Evolutionary conservation across 495 filamentous ascomycete genomes (phyloP).

Genomic region (Wilcoxina mikolae): DNA sequence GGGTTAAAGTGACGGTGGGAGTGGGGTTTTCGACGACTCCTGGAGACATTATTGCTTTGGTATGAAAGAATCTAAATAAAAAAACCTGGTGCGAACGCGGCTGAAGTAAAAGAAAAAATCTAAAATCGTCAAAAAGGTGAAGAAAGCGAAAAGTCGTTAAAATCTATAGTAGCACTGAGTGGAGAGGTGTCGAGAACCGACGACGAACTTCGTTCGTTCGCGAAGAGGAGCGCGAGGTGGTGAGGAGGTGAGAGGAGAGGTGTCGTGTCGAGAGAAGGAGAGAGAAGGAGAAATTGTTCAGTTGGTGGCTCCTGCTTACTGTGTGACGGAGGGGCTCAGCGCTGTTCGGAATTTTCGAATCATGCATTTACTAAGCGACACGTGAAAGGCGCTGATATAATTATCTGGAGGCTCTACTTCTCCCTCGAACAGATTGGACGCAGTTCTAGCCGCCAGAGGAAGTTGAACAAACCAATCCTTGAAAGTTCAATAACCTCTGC

Average conservation of each 20-base stretch:
- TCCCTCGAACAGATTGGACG: no score
- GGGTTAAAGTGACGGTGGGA: background rate
- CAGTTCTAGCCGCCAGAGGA: no score
- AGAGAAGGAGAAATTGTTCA: background rate
- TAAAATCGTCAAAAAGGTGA: background rate
- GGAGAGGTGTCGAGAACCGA: conserved; percentile 1
- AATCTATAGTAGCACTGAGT: background rate
- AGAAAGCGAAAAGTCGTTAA: background rate
- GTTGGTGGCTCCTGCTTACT: background rate
- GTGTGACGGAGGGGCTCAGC: background rate
- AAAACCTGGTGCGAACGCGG: background rate
- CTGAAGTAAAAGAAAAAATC: background rate
- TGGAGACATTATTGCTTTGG: background rate
- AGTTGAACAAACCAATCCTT: no score
- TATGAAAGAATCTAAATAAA: background rate
- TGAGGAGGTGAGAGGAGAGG: background rate
- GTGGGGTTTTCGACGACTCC: background rate
- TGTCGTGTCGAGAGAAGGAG: background rate
- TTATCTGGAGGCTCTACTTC: no score
- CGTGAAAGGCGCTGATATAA: no score
- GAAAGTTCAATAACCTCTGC: no score
- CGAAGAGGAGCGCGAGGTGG: background rate
- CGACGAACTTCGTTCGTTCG: background rate
- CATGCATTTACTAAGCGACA: background rate
- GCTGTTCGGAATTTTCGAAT: background rate